Evolutionary conservation across 768 basidiomycete genomes (phyloP).

Genomic region (Tulasnella sp.): DNA sequence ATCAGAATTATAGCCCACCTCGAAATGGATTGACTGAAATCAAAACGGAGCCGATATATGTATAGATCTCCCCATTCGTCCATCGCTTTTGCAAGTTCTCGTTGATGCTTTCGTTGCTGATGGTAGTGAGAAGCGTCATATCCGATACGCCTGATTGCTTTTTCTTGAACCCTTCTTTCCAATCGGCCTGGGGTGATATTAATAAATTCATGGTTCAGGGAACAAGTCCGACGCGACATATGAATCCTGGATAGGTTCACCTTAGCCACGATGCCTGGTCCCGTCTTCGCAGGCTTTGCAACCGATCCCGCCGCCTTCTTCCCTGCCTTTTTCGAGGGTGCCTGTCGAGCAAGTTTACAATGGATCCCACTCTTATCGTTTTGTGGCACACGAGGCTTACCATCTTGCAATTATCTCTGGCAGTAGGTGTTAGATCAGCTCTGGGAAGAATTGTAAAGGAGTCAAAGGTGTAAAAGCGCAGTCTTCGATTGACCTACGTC

Average conservation of each 20-base stretch:
- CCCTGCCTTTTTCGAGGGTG: constrained; percentile 79
- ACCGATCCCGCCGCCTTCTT: constrained; percentile 59
- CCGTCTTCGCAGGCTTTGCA: constrained; percentile 38
- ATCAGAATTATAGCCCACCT: constrained; percentile 40
- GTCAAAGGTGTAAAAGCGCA: too few species aligned
- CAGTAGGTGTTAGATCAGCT: too few species aligned
- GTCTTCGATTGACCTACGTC: too few species aligned
- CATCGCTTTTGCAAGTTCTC: constrained; percentile 96
- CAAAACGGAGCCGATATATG: constrained; percentile 94
- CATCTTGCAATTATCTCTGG: too few species aligned
- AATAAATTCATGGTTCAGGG: not conserved
- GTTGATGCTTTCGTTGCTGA: constrained; percentile 95
- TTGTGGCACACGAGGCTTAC: too few species aligned
- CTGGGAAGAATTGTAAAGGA: too few species aligned
- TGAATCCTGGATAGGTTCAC: too few species aligned
- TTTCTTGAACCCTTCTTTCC: constrained; percentile 99
- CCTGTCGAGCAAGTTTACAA: too few species aligned
- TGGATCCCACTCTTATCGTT: too few species aligned
- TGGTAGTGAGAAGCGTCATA: constrained; percentile 94
- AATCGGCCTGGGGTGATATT: constrained; percentile 63
- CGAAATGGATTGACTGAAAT: constrained; percentile 99
- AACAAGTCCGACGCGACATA: constrained; percentile 13
- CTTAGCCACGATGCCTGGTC: constrained; percentile 55
- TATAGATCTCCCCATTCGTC: constrained; percentile 93
- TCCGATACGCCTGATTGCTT: constrained; percentile 96